Percentiles rank a stretch among this genome's conserved stretches.
Conservation (phyloP, 2,329 filamentous ascomycete genomes). For the Cladosporium velox region DNA sequence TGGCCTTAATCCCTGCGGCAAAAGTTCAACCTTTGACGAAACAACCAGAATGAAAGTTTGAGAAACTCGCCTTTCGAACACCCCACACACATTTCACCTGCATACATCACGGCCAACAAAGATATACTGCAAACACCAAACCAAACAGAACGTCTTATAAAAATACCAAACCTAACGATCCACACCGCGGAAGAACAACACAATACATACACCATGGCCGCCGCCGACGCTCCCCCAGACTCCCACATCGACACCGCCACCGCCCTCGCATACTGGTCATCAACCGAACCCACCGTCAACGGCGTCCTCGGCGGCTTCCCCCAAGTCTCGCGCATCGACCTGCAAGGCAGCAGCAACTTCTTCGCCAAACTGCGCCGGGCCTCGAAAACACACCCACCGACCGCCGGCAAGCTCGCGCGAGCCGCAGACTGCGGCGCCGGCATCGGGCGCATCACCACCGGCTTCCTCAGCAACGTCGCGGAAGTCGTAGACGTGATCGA, state of each 20-base stretch:
- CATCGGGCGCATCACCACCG: conserved; percentile 80
- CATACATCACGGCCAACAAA: not conserved
- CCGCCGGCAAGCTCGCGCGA: conserved; percentile 36
- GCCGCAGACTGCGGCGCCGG: conserved; percentile 65
- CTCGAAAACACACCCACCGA: conserved; percentile 33
- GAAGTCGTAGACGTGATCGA: conserved; percentile 78
- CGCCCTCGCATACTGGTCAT: conserved; percentile 55
- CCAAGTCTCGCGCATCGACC: conserved; percentile 68
- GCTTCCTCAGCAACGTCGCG: conserved; percentile 71
- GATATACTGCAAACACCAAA: not conserved
- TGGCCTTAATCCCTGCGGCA: not conserved
- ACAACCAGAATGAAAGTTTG: not conserved
- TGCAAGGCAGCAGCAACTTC: conserved; percentile 70
- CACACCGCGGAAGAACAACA: not conserved
- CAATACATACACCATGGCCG: conserved; percentile 66
- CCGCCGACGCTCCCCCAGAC: conserved; percentile 36
- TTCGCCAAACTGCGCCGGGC: conserved; percentile 63
- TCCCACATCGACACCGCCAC: conserved; percentile 47
- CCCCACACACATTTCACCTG: not conserved
- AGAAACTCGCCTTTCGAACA: not conserved
- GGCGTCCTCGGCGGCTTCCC: conserved; percentile 81
- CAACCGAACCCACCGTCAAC: conserved; percentile 57
- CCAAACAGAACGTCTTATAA: not conserved
- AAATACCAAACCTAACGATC: not conserved
- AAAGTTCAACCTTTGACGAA: not conserved